A percentile compares a stretch with the other conserved stretches of the same genome.
phyloP scores from a whole-genome alignment of 169 alveolate genomes.

The Neospora caninum region DNA sequence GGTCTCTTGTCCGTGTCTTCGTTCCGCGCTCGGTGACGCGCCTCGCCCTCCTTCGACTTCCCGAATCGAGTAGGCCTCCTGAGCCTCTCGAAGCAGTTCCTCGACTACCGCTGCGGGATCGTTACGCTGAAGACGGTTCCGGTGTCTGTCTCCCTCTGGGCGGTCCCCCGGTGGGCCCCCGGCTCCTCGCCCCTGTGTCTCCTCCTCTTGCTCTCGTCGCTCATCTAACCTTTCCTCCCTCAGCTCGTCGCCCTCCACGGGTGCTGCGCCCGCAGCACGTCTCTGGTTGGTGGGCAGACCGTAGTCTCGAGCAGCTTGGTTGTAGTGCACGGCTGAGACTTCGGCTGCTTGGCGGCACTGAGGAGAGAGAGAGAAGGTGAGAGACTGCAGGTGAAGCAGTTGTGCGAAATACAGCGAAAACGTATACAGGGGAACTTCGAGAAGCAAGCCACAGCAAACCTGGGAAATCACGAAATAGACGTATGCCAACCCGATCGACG shows the following conservation, averaged over 20 bases:
- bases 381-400: background rate
- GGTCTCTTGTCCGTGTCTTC: background rate
- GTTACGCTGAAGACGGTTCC: background rate
- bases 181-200: too few species aligned
- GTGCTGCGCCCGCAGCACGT: background rate
- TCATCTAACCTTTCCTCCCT: background rate
- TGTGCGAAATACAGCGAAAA: background rate
- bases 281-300: background rate
- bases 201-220: too few species aligned
- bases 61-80: background rate
- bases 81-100: background rate
- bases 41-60: background rate
- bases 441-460: background rate
- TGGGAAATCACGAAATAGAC: background rate
- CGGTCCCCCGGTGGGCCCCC: too few species aligned
- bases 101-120: background rate
- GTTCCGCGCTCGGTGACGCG: background rate
- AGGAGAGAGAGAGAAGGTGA: background rate
- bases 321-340: background rate
- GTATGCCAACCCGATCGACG: background rate
- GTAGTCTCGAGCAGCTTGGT: background rate
- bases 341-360: background rate
- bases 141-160: background rate
- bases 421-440: conserved; percentile 1
- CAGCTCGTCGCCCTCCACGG: background rate